phyloP scores from a whole-genome alignment of 768 basidiomycete species.

The Serendipita sp. region DNA sequence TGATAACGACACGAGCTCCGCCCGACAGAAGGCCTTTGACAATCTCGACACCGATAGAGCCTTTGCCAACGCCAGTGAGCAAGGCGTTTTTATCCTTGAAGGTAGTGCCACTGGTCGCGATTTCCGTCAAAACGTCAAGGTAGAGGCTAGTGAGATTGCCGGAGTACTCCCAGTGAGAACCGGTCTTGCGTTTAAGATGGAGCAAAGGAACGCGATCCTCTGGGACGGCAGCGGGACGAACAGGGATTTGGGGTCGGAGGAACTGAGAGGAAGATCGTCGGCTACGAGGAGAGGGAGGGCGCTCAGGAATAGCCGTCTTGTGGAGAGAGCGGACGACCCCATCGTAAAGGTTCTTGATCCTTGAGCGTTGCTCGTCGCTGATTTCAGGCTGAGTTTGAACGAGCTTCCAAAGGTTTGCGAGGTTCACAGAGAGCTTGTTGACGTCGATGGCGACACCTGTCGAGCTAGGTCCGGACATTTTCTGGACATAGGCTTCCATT shows the following conservation, averaged over 20 bases:
- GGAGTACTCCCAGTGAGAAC: constrained; percentile 89
- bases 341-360: constrained; percentile 88
- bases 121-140: constrained; percentile 92
- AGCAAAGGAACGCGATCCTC: constrained; percentile 87
- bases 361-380: constrained; percentile 89
- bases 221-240: constrained; percentile 49
- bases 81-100: constrained; percentile 99
- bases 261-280: constrained; percentile 94
- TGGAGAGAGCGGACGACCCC: constrained; percentile 89
- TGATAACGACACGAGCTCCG: constrained; percentile 91
- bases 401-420: constrained; percentile 91
- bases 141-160: constrained; percentile 92
- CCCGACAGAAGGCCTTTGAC: constrained; percentile 93
- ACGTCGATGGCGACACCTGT: constrained; percentile 75
- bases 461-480: constrained; percentile 93
- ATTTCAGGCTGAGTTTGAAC: constrained; percentile 96
- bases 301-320: constrained; percentile 52
- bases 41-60: constrained; percentile 94
- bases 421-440: constrained; percentile 94
- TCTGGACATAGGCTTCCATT: constrained; percentile 91
- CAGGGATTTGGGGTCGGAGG: constrained; percentile 75
- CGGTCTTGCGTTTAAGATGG: constrained; percentile 93
- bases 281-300: constrained; percentile 33
- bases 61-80: constrained; percentile 93
- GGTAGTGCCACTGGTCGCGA: constrained; percentile 93